Evolutionary conservation across 257 asterid species (phyloP).

Genomic region (Phtheirospermum japonicum): DNA sequence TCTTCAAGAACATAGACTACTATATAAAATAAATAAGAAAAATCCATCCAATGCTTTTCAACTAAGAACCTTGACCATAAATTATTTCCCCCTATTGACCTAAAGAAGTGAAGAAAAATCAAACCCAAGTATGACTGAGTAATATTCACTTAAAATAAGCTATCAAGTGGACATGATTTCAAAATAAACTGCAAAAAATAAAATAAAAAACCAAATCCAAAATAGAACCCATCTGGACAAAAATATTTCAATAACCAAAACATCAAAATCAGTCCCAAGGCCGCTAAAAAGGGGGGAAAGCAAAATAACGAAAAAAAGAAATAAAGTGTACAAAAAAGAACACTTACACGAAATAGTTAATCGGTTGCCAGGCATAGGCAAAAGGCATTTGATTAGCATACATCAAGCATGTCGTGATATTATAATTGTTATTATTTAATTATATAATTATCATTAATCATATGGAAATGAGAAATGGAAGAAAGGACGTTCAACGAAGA

Average conservation of each 20-base stretch:
- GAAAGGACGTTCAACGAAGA: no score
- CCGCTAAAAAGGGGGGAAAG: no score
- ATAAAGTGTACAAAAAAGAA: not conserved
- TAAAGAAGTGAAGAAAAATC: not conserved
- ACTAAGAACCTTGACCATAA: not conserved
- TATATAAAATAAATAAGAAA: no score
- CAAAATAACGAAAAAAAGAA: no score
- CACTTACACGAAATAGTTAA: conserved; percentile 43
- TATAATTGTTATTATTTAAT: no score
- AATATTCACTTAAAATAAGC: no score
- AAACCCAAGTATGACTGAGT: conserved; percentile 41
- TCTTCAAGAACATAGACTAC: no score
- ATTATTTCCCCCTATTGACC: not conserved
- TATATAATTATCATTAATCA: no score
- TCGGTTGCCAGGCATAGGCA: no score
- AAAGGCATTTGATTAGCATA: not conserved
- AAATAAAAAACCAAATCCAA: not conserved
- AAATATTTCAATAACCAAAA: not conserved
- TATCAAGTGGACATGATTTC: not conserved
- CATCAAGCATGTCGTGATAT: not conserved
- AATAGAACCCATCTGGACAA: not conserved
- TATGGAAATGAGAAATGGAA: no score
- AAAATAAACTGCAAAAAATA: not conserved
- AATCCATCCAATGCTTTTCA: no score
- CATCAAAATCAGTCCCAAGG: no score